Evolutionary conservation across 2,329 filamentous ascomycete genomes (phyloP), one percentile per base, ranked within the genome.

Genomic region (Capronia epimyces): DNA sequence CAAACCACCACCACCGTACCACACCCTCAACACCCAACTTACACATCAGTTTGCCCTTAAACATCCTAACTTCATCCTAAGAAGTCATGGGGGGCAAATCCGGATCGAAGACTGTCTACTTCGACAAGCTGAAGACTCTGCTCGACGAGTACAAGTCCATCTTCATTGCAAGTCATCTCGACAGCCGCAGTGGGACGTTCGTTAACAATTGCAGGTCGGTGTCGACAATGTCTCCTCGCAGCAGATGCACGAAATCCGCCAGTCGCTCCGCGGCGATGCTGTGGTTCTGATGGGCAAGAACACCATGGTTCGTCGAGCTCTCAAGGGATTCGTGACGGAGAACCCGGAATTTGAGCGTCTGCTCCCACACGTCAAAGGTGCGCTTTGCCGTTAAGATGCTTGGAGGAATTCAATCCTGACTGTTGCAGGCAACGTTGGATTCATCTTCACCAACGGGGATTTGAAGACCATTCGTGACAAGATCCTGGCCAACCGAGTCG

Each of bases 201-300:
- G 43, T 40, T 58, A 48, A 58, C 47, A 34, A 24, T 21, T 21
- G 15, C 46, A 55, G 55, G 90, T 95, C 75, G 60, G 55, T 48
- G 60, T 61, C 49, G 58, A 97, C 89, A 98, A 97, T 98, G 93
- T 98, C 84, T 89, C 86, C 75, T 98, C 93, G 66, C 93, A 98
- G 84, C 94, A 98, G 85, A 98, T 98, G 94, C 93, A 98, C 88
- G 93, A 98, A 84, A 97, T 98, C 75, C 87, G 93, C 74, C 78
- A 85, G 69, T 77, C 88, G 68, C 87, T 98, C 74, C 90, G 93
- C 73, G 86, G 85, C 60, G 78, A 95, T 76, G 90, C 83, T 76
- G 87, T 97, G 66, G 90, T 98, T 67, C 81, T 98, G 78, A 97
- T 97, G 93, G 93, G 91, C 73, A 97, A 96, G 86, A 98, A 98